These are phyloP conservation scores for Hyphopichia pseudoburtonii DNA, from an alignment of 1,139 yeast species.

Conservation along the genomic window DNA sequence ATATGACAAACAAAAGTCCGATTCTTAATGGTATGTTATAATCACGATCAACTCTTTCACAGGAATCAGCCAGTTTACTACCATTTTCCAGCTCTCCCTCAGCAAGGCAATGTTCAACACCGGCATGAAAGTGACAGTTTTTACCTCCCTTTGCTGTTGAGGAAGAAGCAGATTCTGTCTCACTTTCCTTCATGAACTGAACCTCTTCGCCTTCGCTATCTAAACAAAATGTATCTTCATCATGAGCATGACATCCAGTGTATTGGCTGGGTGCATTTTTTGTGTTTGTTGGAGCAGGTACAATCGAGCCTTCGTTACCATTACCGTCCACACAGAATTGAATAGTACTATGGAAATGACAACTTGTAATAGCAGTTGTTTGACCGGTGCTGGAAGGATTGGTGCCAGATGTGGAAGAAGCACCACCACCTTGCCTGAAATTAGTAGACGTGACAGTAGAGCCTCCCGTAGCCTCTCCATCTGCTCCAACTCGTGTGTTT, in stretches of 20 bases:
- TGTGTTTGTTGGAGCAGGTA: conserved; percentile 25
- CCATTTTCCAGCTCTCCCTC: conserved; percentile 13
- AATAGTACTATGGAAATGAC: conserved; percentile 28
- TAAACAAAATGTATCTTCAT: conserved; percentile 22
- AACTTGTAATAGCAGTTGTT: conserved; percentile 19
- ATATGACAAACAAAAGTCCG: conserved; percentile 29
- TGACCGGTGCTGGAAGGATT: conserved; percentile 5
- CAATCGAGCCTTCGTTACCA: conserved; percentile 29
- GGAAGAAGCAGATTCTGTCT: conserved; percentile 4
- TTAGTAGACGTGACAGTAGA: conserved; percentile 2
- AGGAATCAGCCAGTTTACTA: conserved; percentile 8
- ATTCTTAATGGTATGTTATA: conserved; percentile 26
- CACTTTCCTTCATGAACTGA: conserved; percentile 16
- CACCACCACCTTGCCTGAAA: background rate
- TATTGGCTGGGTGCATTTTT: conserved; percentile 21
- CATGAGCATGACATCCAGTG: conserved; percentile 31
- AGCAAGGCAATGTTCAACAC: conserved; percentile 37
- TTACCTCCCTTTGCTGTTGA: conserved; percentile 11
- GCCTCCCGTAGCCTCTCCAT: background rate
- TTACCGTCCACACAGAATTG: conserved; percentile 24
- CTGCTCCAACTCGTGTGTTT: background rate
- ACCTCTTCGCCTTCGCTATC: conserved; percentile 19
- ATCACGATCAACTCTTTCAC: conserved; percentile 23
- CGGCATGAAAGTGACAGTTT: conserved; percentile 40
- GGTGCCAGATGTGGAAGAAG: background rate